Evolutionary conservation across 768 basidiomycete species (phyloP).

Genomic region (Nidula microcarpa): DNA sequence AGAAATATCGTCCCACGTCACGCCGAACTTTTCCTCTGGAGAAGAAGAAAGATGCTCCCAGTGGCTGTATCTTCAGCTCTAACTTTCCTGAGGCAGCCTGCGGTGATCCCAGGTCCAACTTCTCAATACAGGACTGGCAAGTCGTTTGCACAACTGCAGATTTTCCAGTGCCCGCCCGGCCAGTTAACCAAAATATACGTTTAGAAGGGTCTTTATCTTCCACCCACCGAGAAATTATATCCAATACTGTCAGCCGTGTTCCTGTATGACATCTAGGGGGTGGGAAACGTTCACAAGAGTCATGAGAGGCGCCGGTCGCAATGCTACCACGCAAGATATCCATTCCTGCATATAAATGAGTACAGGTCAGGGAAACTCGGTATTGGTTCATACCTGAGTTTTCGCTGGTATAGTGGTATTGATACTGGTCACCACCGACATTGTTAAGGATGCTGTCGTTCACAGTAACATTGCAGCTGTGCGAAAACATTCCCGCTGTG

Average conservation of each 20-base stretch:
- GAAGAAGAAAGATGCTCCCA: neutral
- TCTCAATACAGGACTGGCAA: too few species aligned
- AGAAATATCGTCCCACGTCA: neutral
- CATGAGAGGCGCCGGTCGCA: neutral
- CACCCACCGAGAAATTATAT: neutral
- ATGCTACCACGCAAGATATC: neutral
- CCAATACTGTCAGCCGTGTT: neutral
- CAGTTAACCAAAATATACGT: neutral
- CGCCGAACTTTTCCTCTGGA: neutral
- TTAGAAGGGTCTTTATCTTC: neutral
- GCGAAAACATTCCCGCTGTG: too few species aligned
- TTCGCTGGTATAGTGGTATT: too few species aligned
- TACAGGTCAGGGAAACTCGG: too few species aligned
- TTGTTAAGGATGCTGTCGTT: too few species aligned
- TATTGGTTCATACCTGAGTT: too few species aligned
- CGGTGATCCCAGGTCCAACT: too few species aligned
- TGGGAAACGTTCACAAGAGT: neutral
- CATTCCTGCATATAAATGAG: too few species aligned
- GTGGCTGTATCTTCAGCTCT: neutral
- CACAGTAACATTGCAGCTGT: too few species aligned
- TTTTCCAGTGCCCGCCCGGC: neutral
- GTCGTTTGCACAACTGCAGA: neutral
- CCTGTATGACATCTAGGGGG: neutral
- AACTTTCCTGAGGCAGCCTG: too few species aligned
- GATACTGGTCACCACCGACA: too few species aligned